Evolutionary conservation across 2,329 filamentous ascomycete genomes (phyloP).

Genomic region (Akanthomyces dipterigenus): DNA sequence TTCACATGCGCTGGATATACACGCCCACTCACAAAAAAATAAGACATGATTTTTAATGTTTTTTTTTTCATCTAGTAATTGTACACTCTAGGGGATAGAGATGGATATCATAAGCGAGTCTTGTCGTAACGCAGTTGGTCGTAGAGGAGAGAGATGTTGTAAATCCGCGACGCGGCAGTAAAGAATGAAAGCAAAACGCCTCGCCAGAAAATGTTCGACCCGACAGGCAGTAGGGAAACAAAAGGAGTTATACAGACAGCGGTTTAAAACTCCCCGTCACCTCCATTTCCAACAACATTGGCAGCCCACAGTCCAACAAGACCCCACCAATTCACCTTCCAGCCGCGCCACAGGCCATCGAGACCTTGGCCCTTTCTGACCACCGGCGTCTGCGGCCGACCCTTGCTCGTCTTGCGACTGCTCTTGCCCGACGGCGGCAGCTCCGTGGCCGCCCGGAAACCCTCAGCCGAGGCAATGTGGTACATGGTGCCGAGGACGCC

Average conservation of each 20-base stretch:
- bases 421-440: conserved; percentile 26
- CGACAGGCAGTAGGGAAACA: not conserved
- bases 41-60: not conserved
- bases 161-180: not conserved
- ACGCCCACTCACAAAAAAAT: too few relatives aligned
- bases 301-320: conserved; percentile 68
- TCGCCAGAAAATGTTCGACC: not conserved
- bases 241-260: not conserved
- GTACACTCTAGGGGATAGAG: conserved; percentile 16
- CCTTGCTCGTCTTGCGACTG: conserved; percentile 27
- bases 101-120: conserved; percentile 33
- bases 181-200: conserved; percentile 6
- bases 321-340: conserved; percentile 74
- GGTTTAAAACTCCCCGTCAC: conserved; percentile 53
- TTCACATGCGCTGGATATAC: too few relatives aligned
- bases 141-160: conserved; percentile 12
- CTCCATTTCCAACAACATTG: conserved; percentile 53
- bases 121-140: conserved; percentile 5
- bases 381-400: conserved; percentile 24
- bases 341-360: conserved; percentile 63
- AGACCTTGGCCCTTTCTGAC: conserved; percentile 59
- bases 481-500: conserved; percentile 93
- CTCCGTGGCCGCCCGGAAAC: conserved; percentile 44
- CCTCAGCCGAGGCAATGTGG: conserved; percentile 78
- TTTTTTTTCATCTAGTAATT: conserved; percentile 15